phyloP scores from a whole-genome alignment of 352 stramenopile species.

The Phytophthora sp. region DNA sequence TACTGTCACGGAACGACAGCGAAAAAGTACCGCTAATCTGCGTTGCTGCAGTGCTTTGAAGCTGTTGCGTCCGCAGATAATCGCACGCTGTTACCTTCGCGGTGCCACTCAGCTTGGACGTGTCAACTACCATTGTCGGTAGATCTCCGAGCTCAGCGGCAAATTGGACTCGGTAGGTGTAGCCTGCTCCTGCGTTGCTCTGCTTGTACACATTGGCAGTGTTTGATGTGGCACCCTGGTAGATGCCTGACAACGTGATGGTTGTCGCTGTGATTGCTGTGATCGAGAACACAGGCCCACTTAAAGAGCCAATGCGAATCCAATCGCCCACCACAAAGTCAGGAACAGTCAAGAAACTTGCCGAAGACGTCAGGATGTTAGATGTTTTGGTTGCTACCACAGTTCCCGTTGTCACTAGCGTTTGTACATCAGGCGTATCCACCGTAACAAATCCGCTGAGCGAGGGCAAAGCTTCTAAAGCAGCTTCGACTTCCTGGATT shows the following conservation, averaged over 20 bases:
- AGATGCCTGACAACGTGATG: constrained; percentile 91
- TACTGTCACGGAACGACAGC: constrained; percentile 69
- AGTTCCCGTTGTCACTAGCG: constrained; percentile 53
- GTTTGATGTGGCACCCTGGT: constrained; percentile 59
- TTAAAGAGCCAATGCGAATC: constrained; percentile 88
- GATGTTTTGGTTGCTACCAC: constrained; percentile 85
- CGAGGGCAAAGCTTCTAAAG: constrained; percentile 75
- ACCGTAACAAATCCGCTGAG: constrained; percentile 88
- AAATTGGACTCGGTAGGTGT: constrained; percentile 78
- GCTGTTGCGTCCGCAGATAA: constrained; percentile 76
- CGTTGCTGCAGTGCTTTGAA: constrained; percentile 56
- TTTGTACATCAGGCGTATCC: constrained; percentile 88
- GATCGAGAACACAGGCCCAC: constrained; percentile 90
- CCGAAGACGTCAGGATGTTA: constrained; percentile 59
- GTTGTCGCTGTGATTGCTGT: constrained; percentile 56
- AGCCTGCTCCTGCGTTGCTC: constrained; percentile 43
- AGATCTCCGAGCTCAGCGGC: constrained; percentile 81
- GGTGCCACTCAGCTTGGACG: constrained; percentile 44
- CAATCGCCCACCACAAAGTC: constrained; percentile 89
- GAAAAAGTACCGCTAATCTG: constrained; percentile 88
- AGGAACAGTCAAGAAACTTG: constrained; percentile 50
- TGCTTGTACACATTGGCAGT: constrained; percentile 88
- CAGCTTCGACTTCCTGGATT: constrained; percentile 77
- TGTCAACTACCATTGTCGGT: constrained; percentile 56
- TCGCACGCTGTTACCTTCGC: constrained; percentile 88